Base-by-base conservation (phyloP, 768 basidiomycete species). In the Albatrellus ellisii region DNA sequence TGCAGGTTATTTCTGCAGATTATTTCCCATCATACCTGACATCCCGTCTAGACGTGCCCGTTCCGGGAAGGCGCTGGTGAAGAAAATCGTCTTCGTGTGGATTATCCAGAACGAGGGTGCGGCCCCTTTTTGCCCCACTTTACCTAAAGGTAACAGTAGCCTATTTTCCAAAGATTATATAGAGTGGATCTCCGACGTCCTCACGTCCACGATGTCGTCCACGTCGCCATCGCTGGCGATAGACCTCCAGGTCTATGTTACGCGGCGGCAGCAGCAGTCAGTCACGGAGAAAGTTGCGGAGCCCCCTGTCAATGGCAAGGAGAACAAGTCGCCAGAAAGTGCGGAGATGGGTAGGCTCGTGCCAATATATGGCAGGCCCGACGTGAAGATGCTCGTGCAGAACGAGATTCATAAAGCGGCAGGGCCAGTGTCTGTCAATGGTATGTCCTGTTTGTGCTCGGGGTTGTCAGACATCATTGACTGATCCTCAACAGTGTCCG, bases 391-490 rank as follows among this genome's bases (percentile, higher is more conserved):
- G 10, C 44, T 61, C 25, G 47, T 61, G 27, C 47, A 54, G 24
- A 50, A 54, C 14, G 54, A 54, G 40, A 42, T 61, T 9, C 26
- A 31, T 8, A 36, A 37, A 8, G 50, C 55, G 11, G 42, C 31
- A 17, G 56, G 57, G 5, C 51, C 55, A 3, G 55, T 61, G n/a
- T 56, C 59, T 8, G 57, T 61, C 6, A 55, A 61, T 45, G 55
- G 59, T 60, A 24, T 38, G 27, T 35, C 21, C n/a, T 21, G 21
- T 28, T 21, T 17, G 25, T 36, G 22, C n/a, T 24, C 38, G 36
- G 21, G 36, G 26, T 17, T 33, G n/a, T 29, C 17, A 18, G 22
- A n/a, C 10, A 12, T 21, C 18, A 20, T 18, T 12, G 26, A 28
- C 9, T 36, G 33, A 14, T 14, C 26, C 11, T 22, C 4, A 18